A percentile compares a stretch with the other conserved stretches of the same genome.
Conservation (phyloP, 306 rosid species). For the Ammopiptanthus mongolicus region DNA sequence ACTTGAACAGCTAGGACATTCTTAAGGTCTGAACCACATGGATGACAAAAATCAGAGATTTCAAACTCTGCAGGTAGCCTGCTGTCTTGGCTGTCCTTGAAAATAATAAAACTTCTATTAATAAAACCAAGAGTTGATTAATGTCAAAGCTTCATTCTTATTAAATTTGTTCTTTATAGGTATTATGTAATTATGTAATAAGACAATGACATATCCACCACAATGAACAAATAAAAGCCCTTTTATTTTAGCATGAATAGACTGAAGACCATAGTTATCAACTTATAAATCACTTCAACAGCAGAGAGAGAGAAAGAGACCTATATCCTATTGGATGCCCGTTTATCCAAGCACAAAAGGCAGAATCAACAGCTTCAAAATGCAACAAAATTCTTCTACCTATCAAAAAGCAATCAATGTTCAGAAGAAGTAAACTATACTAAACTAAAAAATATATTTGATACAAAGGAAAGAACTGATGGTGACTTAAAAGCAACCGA, state of each 20-base stretch:
- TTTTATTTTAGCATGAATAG: background rate
- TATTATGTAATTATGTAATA: background rate
- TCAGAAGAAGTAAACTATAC: background rate
- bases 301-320: conserved; percentile 33
- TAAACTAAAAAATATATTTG: background rate
- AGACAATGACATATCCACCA: background rate
- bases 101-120: conserved; percentile 30
- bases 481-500: background rate
- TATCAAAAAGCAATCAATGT: conserved; percentile 35
- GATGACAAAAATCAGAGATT: conserved; percentile 79
- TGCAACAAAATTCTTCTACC: conserved; percentile 91
- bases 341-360: conserved; percentile 89
- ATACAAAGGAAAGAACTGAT: background rate
- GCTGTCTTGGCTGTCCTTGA: conserved; percentile 89
- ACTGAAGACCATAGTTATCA: background rate
- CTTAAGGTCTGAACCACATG: conserved; percentile 55
- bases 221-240: background rate
- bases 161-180: background rate
- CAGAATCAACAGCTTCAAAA: conserved; percentile 97
- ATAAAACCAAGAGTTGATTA: conserved; percentile 1
- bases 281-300: background rate
- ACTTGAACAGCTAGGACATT: conserved; percentile 93
- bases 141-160: background rate
- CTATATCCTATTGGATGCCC: conserved; percentile 87
- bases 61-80: conserved; percentile 95